Conservation (phyloP, 2,329 filamentous ascomycete genomes). For the Pestalotiopsis sp. region DNA sequence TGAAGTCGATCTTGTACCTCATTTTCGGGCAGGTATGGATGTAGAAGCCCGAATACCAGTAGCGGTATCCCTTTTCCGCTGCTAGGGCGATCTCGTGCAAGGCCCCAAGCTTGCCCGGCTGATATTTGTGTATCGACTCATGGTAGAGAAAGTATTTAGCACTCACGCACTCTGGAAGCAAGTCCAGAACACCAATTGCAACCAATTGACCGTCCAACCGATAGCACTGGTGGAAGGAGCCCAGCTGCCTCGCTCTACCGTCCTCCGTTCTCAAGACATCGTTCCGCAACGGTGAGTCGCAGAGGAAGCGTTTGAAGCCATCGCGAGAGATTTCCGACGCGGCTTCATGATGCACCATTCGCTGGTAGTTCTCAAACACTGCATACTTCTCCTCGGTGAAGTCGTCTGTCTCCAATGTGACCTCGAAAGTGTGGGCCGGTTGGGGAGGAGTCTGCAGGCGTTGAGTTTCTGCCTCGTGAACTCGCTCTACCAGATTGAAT, state of each 20-base stretch:
- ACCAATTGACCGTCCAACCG: constrained; percentile 75
- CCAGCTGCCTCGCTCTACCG: constrained; percentile 58
- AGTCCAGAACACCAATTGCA: constrained; percentile 75
- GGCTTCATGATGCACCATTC: constrained; percentile 70
- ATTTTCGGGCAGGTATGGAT: constrained; percentile 83
- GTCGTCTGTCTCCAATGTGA: constrained; percentile 70
- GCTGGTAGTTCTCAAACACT: constrained; percentile 77
- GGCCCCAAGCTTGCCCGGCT: constrained; percentile 76
- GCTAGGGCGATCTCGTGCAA: constrained; percentile 74
- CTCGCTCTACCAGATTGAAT: constrained; percentile 67
- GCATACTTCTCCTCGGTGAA: constrained; percentile 78
- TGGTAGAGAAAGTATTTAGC: constrained; percentile 86
- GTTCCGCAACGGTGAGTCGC: constrained; percentile 65
- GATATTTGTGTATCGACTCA: constrained; percentile 69
- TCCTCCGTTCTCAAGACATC: constrained; percentile 45
- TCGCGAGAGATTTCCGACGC: constrained; percentile 57
- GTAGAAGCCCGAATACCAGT: constrained; percentile 82
- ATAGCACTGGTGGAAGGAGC: constrained; percentile 83
- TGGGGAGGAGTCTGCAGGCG: constrained; percentile 59
- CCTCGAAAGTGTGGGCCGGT: constrained; percentile 68
- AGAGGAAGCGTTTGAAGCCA: constrained; percentile 75
- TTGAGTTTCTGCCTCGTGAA: constrained; percentile 69
- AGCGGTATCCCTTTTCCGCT: constrained; percentile 68
- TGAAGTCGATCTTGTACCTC: constrained; percentile 82
- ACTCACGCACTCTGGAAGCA: constrained; percentile 76